Evolutionary conservation across 495 filamentous ascomycete genomes (phyloP), one percentile per base, ranked within the genome.

Genomic region (Aspergillus hancockii): DNA sequence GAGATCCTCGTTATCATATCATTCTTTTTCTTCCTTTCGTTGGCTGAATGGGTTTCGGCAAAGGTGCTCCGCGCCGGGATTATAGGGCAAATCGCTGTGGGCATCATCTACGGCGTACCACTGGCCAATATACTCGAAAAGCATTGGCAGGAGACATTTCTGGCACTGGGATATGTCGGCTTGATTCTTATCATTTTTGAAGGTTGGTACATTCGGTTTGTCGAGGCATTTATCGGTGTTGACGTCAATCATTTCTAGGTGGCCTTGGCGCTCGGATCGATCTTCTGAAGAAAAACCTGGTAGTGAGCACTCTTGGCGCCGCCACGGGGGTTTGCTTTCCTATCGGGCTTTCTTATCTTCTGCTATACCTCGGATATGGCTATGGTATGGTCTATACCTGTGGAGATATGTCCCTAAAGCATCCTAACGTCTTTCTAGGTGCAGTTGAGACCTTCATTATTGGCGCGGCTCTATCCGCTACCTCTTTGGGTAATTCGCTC

Each of bases 371-470:
- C 8, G 69, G 71, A 0, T 74, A 63, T 50, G 68, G 70, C 40
- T 72, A 69, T 64, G 65, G 70, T 73, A 49, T 36, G 49, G 0
- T 52, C 58, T 41, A 46, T 45, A 21, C 16, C 46, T 23, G 2
- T 30, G 4, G 9, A 8, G 3, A 9, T 43, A 31, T n/a, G 31
- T 36, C 34, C 13, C 8, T 36, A 5, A 36, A 36, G 12, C 8
- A 36, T 12, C 10, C 31, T 32, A 32, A 32, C 31, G 12, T 36
- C 3, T 10, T 18, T 13, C 6, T n/a, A 73, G 70, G 68, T 4
- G 64, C 70, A 8, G 71, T 74, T 16, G 71, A 74, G 50, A 74
- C 71, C 1, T 74, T 74, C 54, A 74, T 74, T 14, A 69, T 74
- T 19, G 71, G 71, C 8, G 61, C 68, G 0, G 63, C 69, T 9